Conservation (phyloP, 768 basidiomycete genomes). For the Clitopilus passeckerianus region DNA sequence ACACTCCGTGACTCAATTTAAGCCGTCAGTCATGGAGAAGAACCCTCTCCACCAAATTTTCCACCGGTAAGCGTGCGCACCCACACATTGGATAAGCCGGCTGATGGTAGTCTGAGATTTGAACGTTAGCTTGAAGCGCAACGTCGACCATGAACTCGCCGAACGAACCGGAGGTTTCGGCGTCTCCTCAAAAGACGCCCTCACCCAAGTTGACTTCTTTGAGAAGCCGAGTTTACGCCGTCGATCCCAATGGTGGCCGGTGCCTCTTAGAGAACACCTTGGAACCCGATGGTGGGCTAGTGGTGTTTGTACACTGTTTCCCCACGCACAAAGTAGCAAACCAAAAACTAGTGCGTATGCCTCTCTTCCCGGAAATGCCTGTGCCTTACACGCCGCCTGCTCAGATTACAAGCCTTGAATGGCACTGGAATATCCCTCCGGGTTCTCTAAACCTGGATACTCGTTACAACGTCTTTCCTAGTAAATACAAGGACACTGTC, state of each 20-base stretch:
- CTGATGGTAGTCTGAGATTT: too few relatives aligned
- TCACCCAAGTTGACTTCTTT: not conserved
- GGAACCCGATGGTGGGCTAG: not conserved
- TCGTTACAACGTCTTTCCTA: slow-evolving; percentile 9
- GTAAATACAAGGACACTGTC: not conserved
- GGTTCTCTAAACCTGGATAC: slow-evolving; percentile 12
- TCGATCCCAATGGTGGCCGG: not conserved
- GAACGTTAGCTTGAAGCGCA: slow-evolving; percentile 6
- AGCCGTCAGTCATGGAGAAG: too few relatives aligned
- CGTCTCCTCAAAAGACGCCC: not conserved
- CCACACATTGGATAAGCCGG: too few relatives aligned
- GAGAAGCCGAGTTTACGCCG: not conserved
- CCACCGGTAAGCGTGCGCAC: too few relatives aligned
- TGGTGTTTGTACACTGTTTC: not conserved
- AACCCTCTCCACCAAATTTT: too few relatives aligned
- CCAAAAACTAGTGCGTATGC: not conserved
- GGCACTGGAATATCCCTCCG: slow-evolving; percentile 8
- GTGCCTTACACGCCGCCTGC: not conserved
- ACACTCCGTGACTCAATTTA: too few relatives aligned
- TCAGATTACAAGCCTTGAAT: slow-evolving; percentile 12
- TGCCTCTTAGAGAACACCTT: not conserved
- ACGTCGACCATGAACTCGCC: not conserved
- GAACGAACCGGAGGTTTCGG: not conserved
- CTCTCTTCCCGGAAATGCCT: not conserved
- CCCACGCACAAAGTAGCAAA: not conserved